Conservation (phyloP, 495 filamentous ascomycete species). For the Penicillium chermesinum region DNA sequence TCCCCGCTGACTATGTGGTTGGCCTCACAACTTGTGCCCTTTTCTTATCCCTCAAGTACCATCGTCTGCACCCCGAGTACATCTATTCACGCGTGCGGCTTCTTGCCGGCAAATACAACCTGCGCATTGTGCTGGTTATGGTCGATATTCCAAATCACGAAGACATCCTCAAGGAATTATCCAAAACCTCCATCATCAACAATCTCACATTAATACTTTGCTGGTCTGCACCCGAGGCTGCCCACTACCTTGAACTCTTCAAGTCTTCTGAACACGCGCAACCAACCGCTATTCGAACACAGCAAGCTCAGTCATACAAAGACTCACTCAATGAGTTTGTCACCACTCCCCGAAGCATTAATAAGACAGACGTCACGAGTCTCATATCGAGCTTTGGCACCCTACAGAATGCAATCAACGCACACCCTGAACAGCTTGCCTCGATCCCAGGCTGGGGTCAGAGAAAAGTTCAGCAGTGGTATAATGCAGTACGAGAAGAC, state of each 20-base stretch:
- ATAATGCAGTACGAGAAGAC: slow-evolving; percentile 70
- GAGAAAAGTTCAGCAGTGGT: slow-evolving; percentile 87
- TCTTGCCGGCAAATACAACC: slow-evolving; percentile 72
- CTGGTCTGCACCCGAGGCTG: slow-evolving; percentile 91
- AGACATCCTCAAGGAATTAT: slow-evolving; percentile 71
- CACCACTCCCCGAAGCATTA: slow-evolving; percentile 81
- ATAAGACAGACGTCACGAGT: slow-evolving; percentile 87
- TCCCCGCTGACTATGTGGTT: slow-evolving; percentile 86
- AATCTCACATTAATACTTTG: slow-evolving; percentile 87
- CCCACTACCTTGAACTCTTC: slow-evolving; percentile 86
- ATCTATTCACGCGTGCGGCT: slow-evolving; percentile 86
- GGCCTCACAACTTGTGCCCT: slow-evolving; percentile 84
- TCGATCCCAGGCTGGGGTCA: slow-evolving; percentile 88
- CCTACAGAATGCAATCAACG: slow-evolving; percentile 80
- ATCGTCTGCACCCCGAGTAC: slow-evolving; percentile 95
- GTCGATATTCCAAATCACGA: slow-evolving; percentile 90
- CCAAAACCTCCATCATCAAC: slow-evolving; percentile 86
- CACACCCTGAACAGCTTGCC: slow-evolving; percentile 74
- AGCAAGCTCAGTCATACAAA: slow-evolving; percentile 75
- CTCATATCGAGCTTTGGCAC: slow-evolving; percentile 86
- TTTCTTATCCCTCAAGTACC: slow-evolving; percentile 94
- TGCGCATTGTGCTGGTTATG: slow-evolving; percentile 81
- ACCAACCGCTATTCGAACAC: slow-evolving; percentile 73
- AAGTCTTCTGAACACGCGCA: slow-evolving; percentile 86
- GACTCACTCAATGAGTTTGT: slow-evolving; percentile 91